Percentiles rank a stretch among this genome's conserved stretches.
Conservation (phyloP, 2,329 filamentous ascomycete species). For the Pseudocercospora macadamiae region DNA sequence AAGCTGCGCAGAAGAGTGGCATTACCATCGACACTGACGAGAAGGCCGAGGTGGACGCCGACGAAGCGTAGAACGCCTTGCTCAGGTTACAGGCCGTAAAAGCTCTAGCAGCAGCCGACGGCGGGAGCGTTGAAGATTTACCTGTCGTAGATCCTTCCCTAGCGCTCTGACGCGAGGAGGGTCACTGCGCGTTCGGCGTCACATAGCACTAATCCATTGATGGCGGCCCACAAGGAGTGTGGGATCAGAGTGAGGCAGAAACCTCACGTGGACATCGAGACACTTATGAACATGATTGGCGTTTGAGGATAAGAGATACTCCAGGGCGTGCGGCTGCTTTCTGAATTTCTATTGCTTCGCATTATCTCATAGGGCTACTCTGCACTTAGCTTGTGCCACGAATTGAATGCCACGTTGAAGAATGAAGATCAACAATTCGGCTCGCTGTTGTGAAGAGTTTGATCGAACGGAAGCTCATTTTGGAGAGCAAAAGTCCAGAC, state of each 20-base stretch:
- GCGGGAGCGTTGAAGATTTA: background rate
- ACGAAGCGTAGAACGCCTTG: conserved; percentile 12
- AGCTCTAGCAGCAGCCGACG: background rate
- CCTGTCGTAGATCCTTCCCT: background rate
- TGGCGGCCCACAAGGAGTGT: too few species aligned
- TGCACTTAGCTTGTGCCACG: conserved; percentile 12
- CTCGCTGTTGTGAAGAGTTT: too few species aligned
- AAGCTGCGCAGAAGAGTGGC: conserved; percentile 44
- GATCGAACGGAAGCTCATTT: too few species aligned
- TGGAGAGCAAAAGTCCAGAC: too few species aligned
- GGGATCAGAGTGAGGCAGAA: background rate
- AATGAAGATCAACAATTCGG: too few species aligned
- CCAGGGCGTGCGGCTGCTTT: conserved; percentile 11
- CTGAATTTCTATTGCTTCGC: background rate
- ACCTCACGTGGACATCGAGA: background rate
- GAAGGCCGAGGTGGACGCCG: conserved; percentile 22
- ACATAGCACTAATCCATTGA: too few species aligned
- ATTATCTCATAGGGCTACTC: background rate
- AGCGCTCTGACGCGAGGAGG: too few species aligned
- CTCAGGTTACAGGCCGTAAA: background rate
- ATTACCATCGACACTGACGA: conserved; percentile 30
- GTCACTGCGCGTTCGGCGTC: too few species aligned
- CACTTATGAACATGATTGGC: conserved; percentile 15
- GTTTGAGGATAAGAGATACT: conserved; percentile 18
- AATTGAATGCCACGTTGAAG: conserved; percentile 7